Conservation (phyloP, 495 filamentous ascomycete species). For the Parathielavia appendiculata region DNA sequence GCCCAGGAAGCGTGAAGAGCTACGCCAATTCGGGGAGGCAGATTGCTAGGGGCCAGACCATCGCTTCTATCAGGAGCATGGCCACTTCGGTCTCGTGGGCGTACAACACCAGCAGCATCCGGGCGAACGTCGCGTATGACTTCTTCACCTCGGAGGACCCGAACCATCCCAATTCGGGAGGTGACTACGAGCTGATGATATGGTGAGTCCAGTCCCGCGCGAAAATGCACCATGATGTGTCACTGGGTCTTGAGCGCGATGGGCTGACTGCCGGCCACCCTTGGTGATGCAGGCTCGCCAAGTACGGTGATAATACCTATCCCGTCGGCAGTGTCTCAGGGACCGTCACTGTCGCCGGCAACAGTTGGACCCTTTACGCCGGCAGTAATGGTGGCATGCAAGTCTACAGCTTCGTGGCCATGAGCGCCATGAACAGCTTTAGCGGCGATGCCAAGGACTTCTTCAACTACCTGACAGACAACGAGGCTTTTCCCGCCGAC, state of each 20-base stretch:
- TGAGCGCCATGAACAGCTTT: not conserved
- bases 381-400: constrained; percentile 7
- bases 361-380: constrained; percentile 38
- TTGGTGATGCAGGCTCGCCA: constrained; percentile 32
- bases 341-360: constrained; percentile 31
- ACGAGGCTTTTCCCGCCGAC: not conserved
- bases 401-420: constrained; percentile 10
- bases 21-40: constrained; percentile 36
- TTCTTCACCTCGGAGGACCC: constrained; percentile 44
- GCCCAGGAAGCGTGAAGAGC: constrained; percentile 40
- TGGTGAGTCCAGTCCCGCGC: constrained; percentile 34
- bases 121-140: constrained; percentile 46
- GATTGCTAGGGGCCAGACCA: constrained; percentile 30
- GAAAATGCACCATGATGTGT: too few relatives aligned
- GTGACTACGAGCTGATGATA: constrained; percentile 49
- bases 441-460: constrained; percentile 1
- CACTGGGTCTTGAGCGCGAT: not conserved
- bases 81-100: constrained; percentile 37
- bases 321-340: constrained; percentile 40
- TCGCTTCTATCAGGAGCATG: constrained; percentile 32
- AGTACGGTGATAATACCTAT: constrained; percentile 33
- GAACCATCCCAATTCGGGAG: constrained; percentile 41
- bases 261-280: not conserved
- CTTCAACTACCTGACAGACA: not conserved
- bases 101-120: constrained; percentile 37